Conservation (phyloP, 2,329 filamentous ascomycete species). For the Aspergillus sp. region DNA sequence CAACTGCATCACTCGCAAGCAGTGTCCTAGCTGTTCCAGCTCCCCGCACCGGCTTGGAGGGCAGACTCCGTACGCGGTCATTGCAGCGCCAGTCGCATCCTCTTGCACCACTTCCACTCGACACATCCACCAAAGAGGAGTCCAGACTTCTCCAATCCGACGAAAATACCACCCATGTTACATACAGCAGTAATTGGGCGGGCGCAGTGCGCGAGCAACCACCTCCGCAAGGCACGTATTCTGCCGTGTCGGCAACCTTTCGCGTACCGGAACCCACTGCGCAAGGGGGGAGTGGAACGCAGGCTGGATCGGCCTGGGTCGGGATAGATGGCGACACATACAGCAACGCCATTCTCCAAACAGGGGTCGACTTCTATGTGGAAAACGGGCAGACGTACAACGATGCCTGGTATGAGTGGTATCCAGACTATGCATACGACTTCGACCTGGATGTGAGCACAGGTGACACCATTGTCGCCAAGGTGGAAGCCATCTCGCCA, state of each 20-base stretch:
- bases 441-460: slow-evolving; percentile 50
- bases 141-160: slow-evolving; percentile 13
- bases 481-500: slow-evolving; percentile 40
- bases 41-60: slow-evolving; percentile 29
- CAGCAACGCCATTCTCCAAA: slow-evolving; percentile 56
- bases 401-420: slow-evolving; percentile 65
- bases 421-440: slow-evolving; percentile 57
- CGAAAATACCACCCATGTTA: slow-evolving; percentile 38
- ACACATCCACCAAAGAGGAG: slow-evolving; percentile 9
- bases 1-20: slow-evolving; percentile 26
- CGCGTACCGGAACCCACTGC: slow-evolving; percentile 54
- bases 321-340: slow-evolving; percentile 64
- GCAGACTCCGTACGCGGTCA: slow-evolving; percentile 33
- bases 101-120: slow-evolving; percentile 12
- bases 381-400: slow-evolving; percentile 46
- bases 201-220: slow-evolving; percentile 55
- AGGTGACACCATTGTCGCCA: slow-evolving; percentile 49
- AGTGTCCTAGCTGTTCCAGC: slow-evolving; percentile 32
- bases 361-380: slow-evolving; percentile 58
- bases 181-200: slow-evolving; percentile 62
- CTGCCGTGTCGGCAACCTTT: slow-evolving; percentile 47
- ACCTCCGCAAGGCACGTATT: slow-evolving; percentile 51
- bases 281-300: slow-evolving; percentile 40
- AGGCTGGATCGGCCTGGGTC: slow-evolving; percentile 59
- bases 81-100: slow-evolving; percentile 30